phyloP scores from a whole-genome alignment of 257 asterid genomes.

The Rehmannia glutinosa region DNA sequence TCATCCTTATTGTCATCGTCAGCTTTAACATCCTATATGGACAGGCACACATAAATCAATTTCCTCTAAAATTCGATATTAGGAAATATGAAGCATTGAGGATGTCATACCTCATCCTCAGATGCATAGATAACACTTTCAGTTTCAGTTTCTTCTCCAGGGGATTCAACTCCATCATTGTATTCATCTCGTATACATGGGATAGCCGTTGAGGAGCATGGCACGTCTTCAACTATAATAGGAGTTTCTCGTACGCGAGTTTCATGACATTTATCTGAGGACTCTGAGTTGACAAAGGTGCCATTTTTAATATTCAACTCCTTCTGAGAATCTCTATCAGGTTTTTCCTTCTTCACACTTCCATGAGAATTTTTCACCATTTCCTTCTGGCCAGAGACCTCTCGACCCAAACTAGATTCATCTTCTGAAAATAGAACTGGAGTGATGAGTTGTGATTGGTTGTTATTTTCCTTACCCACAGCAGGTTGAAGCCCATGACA shows the following conservation, averaged over 20 bases:
- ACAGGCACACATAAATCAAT: conserved; percentile 11
- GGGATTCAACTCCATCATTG: too few relatives aligned
- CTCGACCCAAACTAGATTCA: conserved; percentile 11
- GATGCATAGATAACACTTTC: conserved; percentile 37
- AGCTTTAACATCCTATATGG: conserved; percentile 39
- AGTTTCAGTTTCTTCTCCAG: too few relatives aligned
- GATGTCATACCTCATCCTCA: conserved; percentile 41
- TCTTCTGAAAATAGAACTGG: conserved; percentile 19
- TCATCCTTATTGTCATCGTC: conserved; percentile 33
- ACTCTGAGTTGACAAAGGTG: conserved; percentile 20
- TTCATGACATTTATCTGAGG: conserved; percentile 21
- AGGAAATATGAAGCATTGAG: conserved; percentile 7
- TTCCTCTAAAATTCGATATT: neutral
- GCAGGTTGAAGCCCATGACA: conserved; percentile 14
- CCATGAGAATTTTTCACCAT: too few relatives aligned
- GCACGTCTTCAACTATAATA: too few relatives aligned
- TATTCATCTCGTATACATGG: too few relatives aligned
- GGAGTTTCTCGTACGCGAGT: conserved; percentile 19
- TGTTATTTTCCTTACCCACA: conserved; percentile 19
- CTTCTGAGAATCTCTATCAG: conserved; percentile 15
- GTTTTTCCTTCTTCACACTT: conserved; percentile 1
- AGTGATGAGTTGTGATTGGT: conserved; percentile 18
- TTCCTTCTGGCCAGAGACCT: too few relatives aligned
- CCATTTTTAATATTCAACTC: conserved; percentile 20
- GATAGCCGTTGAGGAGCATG: too few relatives aligned